Base-by-base conservation (phyloP, 1,284 basidiomycete genomes). In the Ceratobasidium sp. region DNA sequence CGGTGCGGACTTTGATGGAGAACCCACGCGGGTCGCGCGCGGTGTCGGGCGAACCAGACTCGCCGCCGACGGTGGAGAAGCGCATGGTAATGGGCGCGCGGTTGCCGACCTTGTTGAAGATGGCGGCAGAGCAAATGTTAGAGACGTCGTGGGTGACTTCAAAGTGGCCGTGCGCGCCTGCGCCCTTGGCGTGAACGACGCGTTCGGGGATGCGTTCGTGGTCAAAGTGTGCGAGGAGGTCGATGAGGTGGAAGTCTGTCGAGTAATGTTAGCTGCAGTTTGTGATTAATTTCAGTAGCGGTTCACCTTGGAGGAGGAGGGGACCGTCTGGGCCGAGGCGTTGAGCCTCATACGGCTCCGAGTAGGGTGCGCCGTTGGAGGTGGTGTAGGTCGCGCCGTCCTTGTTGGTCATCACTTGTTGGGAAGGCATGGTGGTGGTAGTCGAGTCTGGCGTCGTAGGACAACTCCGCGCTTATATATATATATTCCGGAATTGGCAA, bases 191-290 rank as follows among this genome's bases (percentile, higher is more conserved):
- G 80, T 94, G 93, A 74, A 94, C 90, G 88, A 91, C 92, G 83
- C 95, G 93, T 87, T 97, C 96, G 24, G 96, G 96, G 81, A 98
- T 96, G 82, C 96, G 91, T 85, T 98, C 95, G 74, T 94, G 89
- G 83, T 94, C 93, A 80, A 97, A 96, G 86, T 96, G 94, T 51
- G 93, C 90, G 78, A 97, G 88, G 74, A 93, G 86, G 83, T 96
- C 93, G 81, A 95, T 90, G 82, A 93, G 89, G 82, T 94, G 92
- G 85, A 95, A 95, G 83, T 95, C 93, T 90, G 48, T 6, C 37
- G 22, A 19, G 16, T 6, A 7, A 19, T 9, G 29, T 59, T 61
- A 41, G 56, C 64, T 27, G 8, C 27, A 61, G n/a, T 16, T 48
- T 39, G 8, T 22, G 16, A 14, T 29, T 48, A 27, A 27, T 24